phyloP scores from a whole-genome alignment of 176 grass and related monocot species.

The Rhipidocladum racemiflorum region DNA sequence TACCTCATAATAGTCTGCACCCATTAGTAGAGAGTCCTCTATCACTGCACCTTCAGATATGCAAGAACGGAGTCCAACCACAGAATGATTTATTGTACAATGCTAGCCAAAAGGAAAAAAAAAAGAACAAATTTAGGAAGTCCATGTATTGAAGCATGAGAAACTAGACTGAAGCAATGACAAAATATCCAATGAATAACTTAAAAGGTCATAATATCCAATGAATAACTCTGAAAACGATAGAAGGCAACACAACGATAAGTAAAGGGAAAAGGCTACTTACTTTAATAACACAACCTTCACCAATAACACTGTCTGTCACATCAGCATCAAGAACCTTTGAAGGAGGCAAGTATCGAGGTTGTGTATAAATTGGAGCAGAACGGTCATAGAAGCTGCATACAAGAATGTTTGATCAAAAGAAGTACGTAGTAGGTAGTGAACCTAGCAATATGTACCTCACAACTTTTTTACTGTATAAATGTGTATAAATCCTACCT shows the following conservation, averaged over 20 bases:
- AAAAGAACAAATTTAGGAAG: not conserved
- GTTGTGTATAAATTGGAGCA: conserved; percentile 88
- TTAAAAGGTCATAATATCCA: not conserved
- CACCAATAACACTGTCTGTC: conserved; percentile 92
- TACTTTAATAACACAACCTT: conserved; percentile 97
- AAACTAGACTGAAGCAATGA: not conserved
- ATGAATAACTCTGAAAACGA: not conserved
- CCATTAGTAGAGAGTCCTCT: conserved; percentile 92
- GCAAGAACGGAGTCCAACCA: conserved; percentile 88
- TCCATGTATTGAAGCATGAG: not conserved
- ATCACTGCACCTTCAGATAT: conserved; percentile 91
- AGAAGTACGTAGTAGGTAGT: conserved; percentile 2
- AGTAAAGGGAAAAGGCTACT: conserved; percentile 34
- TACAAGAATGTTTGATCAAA: conserved; percentile 25
- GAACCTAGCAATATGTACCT: conserved; percentile 6
- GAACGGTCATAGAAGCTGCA: conserved; percentile 92
- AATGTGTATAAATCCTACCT: conserved; percentile 46
- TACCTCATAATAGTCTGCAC: conserved; percentile 99
- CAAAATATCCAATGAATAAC: conserved; percentile 2
- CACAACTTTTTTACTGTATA: not conserved
- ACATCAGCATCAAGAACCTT: conserved; percentile 92
- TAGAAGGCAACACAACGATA: not conserved
- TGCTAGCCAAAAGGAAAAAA: conserved; percentile 42
- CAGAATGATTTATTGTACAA: conserved; percentile 90
- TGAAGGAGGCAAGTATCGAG: conserved; percentile 86